Base-by-base conservation (phyloP, 306 rosid genomes). In the Begonia masoniana region DNA sequence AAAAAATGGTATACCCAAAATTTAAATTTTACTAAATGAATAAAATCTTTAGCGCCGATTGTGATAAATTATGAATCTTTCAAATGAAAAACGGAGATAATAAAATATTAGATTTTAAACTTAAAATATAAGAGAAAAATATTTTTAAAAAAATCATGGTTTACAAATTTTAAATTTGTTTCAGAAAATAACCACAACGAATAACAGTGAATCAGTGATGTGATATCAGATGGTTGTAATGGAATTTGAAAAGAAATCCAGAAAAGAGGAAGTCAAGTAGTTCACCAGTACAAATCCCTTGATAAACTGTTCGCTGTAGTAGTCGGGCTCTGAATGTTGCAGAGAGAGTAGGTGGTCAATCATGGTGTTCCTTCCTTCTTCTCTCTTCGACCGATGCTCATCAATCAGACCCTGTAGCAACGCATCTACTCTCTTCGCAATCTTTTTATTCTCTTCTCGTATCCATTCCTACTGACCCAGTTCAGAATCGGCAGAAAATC, bases 361-460 rank as follows among this genome's bases (percentile, higher is more conserved):
- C 43, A 63, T 45, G 5, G 74, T 63, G 45, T n/a, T 58, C 14
- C 15, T 69, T 35, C 3, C 43, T 15, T 52, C 50, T 0, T 39
- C 17, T 6, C 14, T 51, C 45, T 16, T 13, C 2, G 41, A 50
- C 16, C 57, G n/a, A 35, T 45, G 59, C 50, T 65, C 54, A 9
- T 65, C 70, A 10, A 70, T 10, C 2, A 70, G 59, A 3, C 56
- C 66, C 13, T 70, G 71, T 7, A 70, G 16, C 16, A 70, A 70
- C 24, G 31, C 8, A 13, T 64, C 69, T 54, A 52, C 52, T 62
- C 47, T 64, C 8, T n/a, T 43, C 65, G 39, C 64, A 66, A 63
- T 1, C 10, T 55, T 17, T 54, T 58, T 76, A 77, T 71, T 24
- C 43, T 55, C 50, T 43, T 63, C 57, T 63, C 50, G n/a, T 16